These are phyloP conservation scores for Aspergillus sp. DNA, from an alignment of 2,329 filamentous ascomycete genomes.

Conservation along the genomic window DNA sequence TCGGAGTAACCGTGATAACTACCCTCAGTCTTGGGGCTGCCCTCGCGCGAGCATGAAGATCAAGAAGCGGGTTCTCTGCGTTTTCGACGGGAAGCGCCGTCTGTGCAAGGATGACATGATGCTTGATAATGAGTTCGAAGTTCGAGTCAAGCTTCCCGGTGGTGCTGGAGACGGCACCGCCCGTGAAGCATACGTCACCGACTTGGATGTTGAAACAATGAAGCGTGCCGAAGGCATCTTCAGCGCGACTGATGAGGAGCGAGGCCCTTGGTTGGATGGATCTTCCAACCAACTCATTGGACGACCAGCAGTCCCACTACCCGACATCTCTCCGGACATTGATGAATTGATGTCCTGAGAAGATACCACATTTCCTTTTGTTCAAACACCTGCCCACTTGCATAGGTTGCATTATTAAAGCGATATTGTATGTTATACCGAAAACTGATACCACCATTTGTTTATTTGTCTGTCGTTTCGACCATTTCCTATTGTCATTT, in stretches of 20 bases:
- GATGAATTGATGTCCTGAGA: conserved; percentile 29
- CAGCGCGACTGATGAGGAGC: conserved; percentile 76
- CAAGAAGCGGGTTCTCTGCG: conserved; percentile 92
- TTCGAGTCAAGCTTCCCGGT: conserved; percentile 74
- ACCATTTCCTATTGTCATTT: no score
- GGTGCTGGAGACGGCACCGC: conserved; percentile 80
- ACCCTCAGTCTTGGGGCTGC: conserved; percentile 90
- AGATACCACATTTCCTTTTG: conserved; percentile 4
- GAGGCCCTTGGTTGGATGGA: conserved; percentile 66
- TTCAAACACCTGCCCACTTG: conserved; percentile 9
- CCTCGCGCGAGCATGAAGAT: conserved; percentile 92
- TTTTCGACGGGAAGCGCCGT: conserved; percentile 82
- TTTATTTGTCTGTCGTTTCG: neutral
- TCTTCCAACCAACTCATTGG: conserved; percentile 28
- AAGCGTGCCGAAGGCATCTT: conserved; percentile 82
- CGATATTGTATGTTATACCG: conserved; percentile 7
- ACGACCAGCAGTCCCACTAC: conserved; percentile 26
- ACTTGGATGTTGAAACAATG: conserved; percentile 86
- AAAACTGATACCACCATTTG: conserved; percentile 17
- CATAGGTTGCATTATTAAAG: conserved; percentile 16
- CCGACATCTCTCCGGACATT: conserved; percentile 27
- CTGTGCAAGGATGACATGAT: conserved; percentile 99
- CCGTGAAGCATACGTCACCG: conserved; percentile 76
- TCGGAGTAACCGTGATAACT: conserved; percentile 89
- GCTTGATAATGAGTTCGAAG: conserved; percentile 91